These are phyloP conservation scores for Klebsormidium nitens DNA, from an alignment of 139 green algal species.

Conservation along the genomic window DNA sequence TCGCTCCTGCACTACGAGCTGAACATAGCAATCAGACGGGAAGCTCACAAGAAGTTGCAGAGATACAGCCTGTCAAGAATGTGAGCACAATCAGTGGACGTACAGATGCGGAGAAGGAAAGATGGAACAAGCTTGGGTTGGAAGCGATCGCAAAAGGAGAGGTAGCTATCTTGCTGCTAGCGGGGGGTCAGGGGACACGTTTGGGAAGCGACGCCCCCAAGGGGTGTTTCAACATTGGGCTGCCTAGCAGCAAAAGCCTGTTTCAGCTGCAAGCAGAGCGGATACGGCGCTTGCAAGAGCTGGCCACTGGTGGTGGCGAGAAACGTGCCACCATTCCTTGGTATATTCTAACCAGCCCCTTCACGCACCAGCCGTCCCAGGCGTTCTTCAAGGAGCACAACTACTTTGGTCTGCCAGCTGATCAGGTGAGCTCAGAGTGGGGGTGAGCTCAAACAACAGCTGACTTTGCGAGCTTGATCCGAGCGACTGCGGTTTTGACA, in stretches of 20 bases:
- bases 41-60: no score
- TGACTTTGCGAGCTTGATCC: no score
- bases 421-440: no score
- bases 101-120: neutral
- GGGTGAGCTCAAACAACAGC: no score
- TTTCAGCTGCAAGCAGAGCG: slow-evolving; percentile 88
- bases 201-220: slow-evolving; percentile 75
- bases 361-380: slow-evolving; percentile 71
- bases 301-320: slow-evolving; percentile 31
- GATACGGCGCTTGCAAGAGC: slow-evolving; percentile 61
- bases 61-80: neutral
- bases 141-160: slow-evolving; percentile 10
- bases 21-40: no score
- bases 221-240: slow-evolving; percentile 88
- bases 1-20: no score
- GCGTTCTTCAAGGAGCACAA: slow-evolving; percentile 59
- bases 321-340: slow-evolving; percentile 36
- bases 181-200: slow-evolving; percentile 75
- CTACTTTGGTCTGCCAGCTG: slow-evolving; percentile 23
- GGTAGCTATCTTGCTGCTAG: slow-evolving; percentile 25
- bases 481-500: no score
- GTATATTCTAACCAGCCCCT: slow-evolving; percentile 90
- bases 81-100: neutral
- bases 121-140: slow-evolving; percentile 8
- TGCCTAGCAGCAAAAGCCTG: slow-evolving; percentile 81